A percentile compares a stretch with the other conserved stretches of the same genome.
These are phyloP conservation scores for Colletotrichum sp. DNA, from an alignment of 2,329 filamentous ascomycete species.

Conservation along the genomic window DNA sequence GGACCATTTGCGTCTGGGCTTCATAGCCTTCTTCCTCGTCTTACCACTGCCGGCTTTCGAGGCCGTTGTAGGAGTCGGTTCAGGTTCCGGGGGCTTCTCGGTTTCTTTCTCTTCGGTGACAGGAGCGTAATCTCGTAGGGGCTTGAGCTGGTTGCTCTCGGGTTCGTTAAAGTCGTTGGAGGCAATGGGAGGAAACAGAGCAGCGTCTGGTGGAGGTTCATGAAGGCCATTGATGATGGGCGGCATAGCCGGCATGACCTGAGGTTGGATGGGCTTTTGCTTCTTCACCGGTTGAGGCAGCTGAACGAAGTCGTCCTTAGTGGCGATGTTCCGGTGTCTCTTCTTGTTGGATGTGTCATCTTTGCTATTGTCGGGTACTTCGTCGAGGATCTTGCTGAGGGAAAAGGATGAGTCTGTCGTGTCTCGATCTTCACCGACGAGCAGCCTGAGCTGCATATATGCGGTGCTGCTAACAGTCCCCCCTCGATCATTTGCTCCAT, in stretches of 20 bases:
- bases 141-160: constrained; percentile 45
- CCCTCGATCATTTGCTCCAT: not conserved
- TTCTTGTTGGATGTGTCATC: constrained; percentile 60
- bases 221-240: constrained; percentile 70
- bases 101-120: constrained; percentile 26
- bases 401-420: constrained; percentile 44
- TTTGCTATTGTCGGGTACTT: constrained; percentile 39
- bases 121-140: constrained; percentile 47
- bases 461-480: not conserved
- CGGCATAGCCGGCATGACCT: constrained; percentile 53
- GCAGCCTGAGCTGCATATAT: constrained; percentile 39
- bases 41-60: constrained; percentile 35
- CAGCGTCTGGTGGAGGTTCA: constrained; percentile 65
- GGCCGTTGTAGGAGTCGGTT: constrained; percentile 28
- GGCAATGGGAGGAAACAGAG: constrained; percentile 68
- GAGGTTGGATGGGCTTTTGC: constrained; percentile 62
- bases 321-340: constrained; percentile 50
- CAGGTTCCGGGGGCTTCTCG: constrained; percentile 30
- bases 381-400: constrained; percentile 51
- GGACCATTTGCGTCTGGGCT: constrained; percentile 67
- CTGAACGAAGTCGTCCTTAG: constrained; percentile 68
- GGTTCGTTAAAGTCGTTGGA: constrained; percentile 60
- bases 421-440: constrained; percentile 43
- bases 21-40: constrained; percentile 58
- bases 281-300: constrained; percentile 70